These are phyloP conservation scores for Cladosporium sphaerospermum DNA, from an alignment of 2,329 filamentous ascomycete species.

Conservation along the genomic window DNA sequence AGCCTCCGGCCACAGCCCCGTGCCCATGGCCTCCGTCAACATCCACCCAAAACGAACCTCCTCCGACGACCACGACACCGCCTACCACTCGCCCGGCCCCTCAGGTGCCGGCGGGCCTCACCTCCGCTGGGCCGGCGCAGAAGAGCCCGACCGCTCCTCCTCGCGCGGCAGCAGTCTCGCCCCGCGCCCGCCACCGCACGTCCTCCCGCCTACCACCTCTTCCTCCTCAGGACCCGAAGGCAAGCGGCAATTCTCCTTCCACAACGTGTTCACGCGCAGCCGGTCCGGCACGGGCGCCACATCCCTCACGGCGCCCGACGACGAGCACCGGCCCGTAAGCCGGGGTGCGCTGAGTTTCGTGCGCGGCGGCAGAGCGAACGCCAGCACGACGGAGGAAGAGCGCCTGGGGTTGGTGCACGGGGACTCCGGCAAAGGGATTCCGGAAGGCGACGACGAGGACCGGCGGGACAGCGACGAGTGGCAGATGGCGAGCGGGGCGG, in stretches of 20 bases:
- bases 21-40: constrained; percentile 32
- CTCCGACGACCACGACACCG: constrained; percentile 42
- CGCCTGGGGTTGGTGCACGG: constrained; percentile 32
- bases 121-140: constrained; percentile 42
- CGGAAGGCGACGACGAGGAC: constrained; percentile 1
- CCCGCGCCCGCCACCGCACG: constrained; percentile 52
- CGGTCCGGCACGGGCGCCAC: constrained; percentile 27
- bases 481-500: constrained; percentile 26
- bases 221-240: constrained; percentile 15
- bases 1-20: constrained; percentile 24
- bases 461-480: constrained; percentile 25
- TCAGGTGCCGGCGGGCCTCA: constrained; percentile 31
- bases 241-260: constrained; percentile 85
- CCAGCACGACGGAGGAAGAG: constrained; percentile 32
- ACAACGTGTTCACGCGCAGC: constrained; percentile 67
- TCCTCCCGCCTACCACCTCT: constrained; percentile 5
- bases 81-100: constrained; percentile 34
- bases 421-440: constrained; percentile 19
- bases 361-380: constrained; percentile 18
- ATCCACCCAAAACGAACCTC: constrained; percentile 21
- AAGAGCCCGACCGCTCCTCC: constrained; percentile 35
- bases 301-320: constrained; percentile 6
- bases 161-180: constrained; percentile 40
- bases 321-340: constrained; percentile 26
- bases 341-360: constrained; percentile 31